phyloP scores from a whole-genome alignment of 163 green algal genomes.

The Chlamydomonas reinhardtii region DNA sequence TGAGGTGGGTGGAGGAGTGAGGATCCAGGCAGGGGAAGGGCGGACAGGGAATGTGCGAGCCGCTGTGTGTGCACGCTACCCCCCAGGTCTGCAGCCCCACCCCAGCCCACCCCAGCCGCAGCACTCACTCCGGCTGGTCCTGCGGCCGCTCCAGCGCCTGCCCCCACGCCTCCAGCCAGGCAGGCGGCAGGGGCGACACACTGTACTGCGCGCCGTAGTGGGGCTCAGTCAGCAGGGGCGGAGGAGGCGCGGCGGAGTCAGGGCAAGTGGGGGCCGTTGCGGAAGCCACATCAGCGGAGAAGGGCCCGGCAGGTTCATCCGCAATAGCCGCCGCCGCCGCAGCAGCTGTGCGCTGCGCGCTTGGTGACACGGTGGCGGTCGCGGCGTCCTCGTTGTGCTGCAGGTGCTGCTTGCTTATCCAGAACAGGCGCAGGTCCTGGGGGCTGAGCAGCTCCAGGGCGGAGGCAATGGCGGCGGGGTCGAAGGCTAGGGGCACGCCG shows the following conservation, averaged over 20 bases:
- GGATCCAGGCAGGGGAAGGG: not conserved
- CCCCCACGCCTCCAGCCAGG: conserved; percentile 72
- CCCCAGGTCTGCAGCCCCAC: not conserved
- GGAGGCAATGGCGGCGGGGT: conserved; percentile 67
- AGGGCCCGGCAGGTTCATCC: too few species aligned
- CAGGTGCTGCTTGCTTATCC: conserved; percentile 79
- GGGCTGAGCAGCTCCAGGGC: conserved; percentile 79
- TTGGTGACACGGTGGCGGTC: not conserved
- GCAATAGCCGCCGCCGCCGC: too few species aligned
- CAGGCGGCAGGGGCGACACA: conserved; percentile 58
- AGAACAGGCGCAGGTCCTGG: conserved; percentile 77
- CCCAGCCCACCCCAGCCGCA: not conserved
- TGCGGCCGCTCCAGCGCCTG: not conserved
- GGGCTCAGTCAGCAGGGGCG: conserved; percentile 50
- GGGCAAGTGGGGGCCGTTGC: too few species aligned
- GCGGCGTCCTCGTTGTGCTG: not conserved
- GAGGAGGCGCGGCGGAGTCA: too few species aligned
- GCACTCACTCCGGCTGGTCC: conserved; percentile 9
- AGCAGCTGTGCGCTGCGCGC: not conserved
- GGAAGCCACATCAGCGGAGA: too few species aligned
- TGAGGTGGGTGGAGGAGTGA: not conserved
- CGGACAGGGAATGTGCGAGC: too few species aligned
- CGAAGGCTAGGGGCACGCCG: conserved; percentile 76
- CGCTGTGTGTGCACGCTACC: too few species aligned
- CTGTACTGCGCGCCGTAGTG: conserved; percentile 86